Evolutionary conservation across 177 flowering plant genomes (phyloP), one percentile per base, ranked within the genome.

Genomic region (Tripterygium wilfordii): DNA sequence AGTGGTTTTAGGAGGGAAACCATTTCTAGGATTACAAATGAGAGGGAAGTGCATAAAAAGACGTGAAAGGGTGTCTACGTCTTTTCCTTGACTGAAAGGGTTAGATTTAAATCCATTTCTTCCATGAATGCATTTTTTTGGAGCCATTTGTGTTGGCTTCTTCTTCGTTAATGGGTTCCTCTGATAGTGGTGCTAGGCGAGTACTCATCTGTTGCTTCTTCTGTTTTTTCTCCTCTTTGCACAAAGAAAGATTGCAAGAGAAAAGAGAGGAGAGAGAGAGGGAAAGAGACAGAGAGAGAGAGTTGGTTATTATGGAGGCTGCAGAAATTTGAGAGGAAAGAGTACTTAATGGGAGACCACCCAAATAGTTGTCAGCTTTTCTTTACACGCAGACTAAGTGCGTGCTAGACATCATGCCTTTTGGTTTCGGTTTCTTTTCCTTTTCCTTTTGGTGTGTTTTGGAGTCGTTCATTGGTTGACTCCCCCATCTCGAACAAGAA

Each of bases 171-270:
- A 61, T 59, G 48, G 88, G 95, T 36, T 77, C 90, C 55, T 86
- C 95, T 27, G 86, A 77, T 21, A 86, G 58, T 42, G 95, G 79
- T 5, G 85, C 80, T 0, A 86, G 78, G 17, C 88, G 78, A 60
- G n/a, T n/a, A n/a, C 57, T 66, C 78, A 64, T 31, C n/a, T 29
- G 49, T n/a, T n/a, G n/a, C n/a, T n/a, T n/a, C n/a, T n/a, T n/a
- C n/a, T n/a, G n/a, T n/a, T n/a, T 29, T 20, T 30, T 35, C 23
- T 16, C 25, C n/a, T 38, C 14, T 54, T 26, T 30, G n/a, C n/a
- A n/a, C n/a, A n/a, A n/a, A n/a, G n/a, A n/a, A n/a, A 49, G n/a
- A 44, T 42, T 27, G 51, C 29, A 51, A 31, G 61, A 38, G 46
- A 49, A 56, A 45, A 41, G 56, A 43, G 49, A 25, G 39, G 15